phyloP scores from a whole-genome alignment of 768 basidiomycete species.

The Piloderma croceum region DNA sequence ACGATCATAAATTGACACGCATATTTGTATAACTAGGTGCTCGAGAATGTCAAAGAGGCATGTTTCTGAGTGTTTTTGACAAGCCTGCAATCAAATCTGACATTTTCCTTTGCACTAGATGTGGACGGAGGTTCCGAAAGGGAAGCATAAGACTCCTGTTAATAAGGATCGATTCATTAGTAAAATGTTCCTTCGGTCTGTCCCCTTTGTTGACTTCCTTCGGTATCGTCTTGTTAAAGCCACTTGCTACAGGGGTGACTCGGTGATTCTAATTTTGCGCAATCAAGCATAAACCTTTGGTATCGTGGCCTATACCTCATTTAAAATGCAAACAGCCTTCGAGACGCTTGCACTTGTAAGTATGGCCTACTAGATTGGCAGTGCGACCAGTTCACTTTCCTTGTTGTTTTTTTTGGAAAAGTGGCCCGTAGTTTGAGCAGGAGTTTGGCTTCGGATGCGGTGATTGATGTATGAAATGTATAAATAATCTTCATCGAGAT shows the following conservation, averaged over 20 bases:
- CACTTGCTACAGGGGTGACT: constrained; percentile 71
- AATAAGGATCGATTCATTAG: constrained; percentile 99
- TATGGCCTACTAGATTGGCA: no score
- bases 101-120: constrained; percentile 67
- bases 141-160: constrained; percentile 97
- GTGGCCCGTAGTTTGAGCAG: no score
- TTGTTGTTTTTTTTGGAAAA: no score
- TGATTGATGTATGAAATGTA: no score
- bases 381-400: no score
- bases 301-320: no score
- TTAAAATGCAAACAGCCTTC: no score
- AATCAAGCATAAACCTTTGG: constrained; percentile 59
- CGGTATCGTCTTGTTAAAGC: neutral
- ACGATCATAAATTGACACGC: neutral
- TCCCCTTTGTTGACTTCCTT: constrained; percentile 6
- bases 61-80: constrained; percentile 16
- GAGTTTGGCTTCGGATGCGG: no score
- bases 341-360: no score
- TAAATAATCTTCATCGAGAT: no score
- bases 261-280: constrained; percentile 86
- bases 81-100: neutral
- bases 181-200: constrained; percentile 94
- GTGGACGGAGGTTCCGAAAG: constrained; percentile 99
- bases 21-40: constrained; percentile 56
- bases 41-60: constrained; percentile 98